phyloP scores from a whole-genome alignment of 495 filamentous ascomycete genomes.

The Cryomyces minteri region DNA sequence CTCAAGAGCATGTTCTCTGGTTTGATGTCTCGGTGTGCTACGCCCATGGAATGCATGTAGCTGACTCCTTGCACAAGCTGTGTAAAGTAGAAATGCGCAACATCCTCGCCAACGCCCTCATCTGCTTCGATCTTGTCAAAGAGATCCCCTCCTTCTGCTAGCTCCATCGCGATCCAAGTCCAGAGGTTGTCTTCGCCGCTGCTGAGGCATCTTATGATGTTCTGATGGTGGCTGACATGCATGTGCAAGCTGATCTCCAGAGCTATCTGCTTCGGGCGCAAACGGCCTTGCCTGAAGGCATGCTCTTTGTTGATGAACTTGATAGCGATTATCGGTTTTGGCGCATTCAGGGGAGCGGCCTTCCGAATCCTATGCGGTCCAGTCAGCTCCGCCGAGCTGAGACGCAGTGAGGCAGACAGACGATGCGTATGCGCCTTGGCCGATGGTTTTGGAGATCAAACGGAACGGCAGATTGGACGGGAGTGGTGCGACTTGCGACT shows the following conservation, averaged over 20 bases:
- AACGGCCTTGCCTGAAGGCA: constrained; percentile 70
- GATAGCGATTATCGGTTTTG: constrained; percentile 74
- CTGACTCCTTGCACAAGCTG: constrained; percentile 80
- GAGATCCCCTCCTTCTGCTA: constrained; percentile 85
- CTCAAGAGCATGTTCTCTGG: constrained; percentile 32
- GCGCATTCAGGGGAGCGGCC: constrained; percentile 50
- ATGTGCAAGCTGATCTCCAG: constrained; percentile 81
- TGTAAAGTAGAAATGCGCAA: constrained; percentile 90
- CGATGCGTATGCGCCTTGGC: constrained; percentile 93
- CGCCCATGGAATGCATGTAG: constrained; percentile 65
- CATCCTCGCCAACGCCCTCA: constrained; percentile 75
- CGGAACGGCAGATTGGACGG: constrained; percentile 80
- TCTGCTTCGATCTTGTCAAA: constrained; percentile 99
- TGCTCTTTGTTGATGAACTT: constrained; percentile 98
- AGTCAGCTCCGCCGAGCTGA: neutral
- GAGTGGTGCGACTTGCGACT: constrained; percentile 79
- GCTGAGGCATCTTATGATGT: constrained; percentile 82
- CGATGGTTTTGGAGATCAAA: constrained; percentile 89
- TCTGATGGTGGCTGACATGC: constrained; percentile 71
- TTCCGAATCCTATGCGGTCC: constrained; percentile 62
- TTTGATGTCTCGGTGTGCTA: constrained; percentile 27
- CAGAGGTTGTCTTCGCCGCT: constrained; percentile 76
- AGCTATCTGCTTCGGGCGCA: constrained; percentile 70
- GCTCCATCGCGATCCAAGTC: constrained; percentile 98
- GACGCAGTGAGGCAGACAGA: constrained; percentile 25